Evolutionary conservation across 208 protist species (phyloP).

Genomic region (Phytomonas serpens): DNA sequence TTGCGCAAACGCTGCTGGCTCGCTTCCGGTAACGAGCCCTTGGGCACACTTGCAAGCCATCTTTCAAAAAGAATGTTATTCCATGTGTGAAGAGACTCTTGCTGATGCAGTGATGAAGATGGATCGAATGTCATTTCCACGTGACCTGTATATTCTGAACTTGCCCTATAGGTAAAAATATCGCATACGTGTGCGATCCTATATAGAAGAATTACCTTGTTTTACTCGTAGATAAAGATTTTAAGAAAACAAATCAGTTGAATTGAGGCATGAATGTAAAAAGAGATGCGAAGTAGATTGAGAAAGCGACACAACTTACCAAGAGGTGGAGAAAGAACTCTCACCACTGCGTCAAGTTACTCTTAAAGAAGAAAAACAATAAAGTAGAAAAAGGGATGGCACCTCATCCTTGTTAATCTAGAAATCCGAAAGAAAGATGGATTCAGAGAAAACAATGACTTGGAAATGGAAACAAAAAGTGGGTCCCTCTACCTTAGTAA

Average conservation of each 20-base stretch:
- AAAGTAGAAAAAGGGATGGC: neutral
- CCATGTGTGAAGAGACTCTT: neutral
- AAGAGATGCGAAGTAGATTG: neutral
- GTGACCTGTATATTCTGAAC: neutral
- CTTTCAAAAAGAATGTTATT: neutral
- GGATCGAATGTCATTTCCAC: neutral
- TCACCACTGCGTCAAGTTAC: neutral
- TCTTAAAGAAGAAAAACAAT: neutral
- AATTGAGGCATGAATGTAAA: neutral
- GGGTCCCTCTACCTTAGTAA: neutral
- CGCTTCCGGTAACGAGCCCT: neutral
- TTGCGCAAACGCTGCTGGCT: neutral
- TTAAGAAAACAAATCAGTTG: slow-evolving; percentile 6
- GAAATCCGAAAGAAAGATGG: neutral
- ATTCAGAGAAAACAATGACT: neutral
- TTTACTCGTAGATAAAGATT: slow-evolving; percentile 13
- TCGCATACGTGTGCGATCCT: neutral
- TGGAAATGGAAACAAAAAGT: neutral
- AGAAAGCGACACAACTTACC: neutral
- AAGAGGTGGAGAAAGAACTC: neutral
- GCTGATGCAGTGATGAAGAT: neutral
- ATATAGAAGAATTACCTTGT: slow-evolving; percentile 6
- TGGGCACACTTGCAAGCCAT: neutral
- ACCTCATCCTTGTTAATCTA: neutral
- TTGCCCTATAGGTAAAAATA: slow-evolving; percentile 8